phyloP scores from a whole-genome alignment of 495 filamentous ascomycete species.

The Pseudevernia furfuracea region DNA sequence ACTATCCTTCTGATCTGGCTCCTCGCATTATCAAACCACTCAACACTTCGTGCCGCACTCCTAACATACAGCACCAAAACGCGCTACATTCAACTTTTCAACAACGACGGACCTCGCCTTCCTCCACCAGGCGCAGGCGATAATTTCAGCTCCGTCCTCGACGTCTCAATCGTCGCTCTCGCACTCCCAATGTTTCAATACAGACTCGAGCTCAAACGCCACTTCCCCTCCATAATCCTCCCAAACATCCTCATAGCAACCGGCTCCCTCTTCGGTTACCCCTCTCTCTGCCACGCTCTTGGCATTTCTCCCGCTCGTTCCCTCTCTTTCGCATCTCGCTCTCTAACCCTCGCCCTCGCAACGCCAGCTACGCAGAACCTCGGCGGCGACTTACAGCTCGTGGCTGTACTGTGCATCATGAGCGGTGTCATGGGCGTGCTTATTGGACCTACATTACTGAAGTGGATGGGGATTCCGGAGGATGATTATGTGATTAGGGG shows the following conservation, averaged over 20 bases:
- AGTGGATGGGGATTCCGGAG: conserved; percentile 40
- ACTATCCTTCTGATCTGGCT: conserved; percentile 41
- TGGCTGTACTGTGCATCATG: conserved; percentile 45
- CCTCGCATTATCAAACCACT: conserved; percentile 34
- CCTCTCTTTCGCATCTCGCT: conserved; percentile 43
- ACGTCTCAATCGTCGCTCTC: conserved; percentile 47
- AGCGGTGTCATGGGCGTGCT: conserved; percentile 47
- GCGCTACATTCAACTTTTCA: conserved; percentile 41
- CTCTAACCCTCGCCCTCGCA: conserved; percentile 47
- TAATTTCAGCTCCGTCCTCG: conserved; percentile 40
- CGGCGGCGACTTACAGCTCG: conserved; percentile 45
- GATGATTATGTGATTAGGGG: conserved; percentile 51
- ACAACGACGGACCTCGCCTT: conserved; percentile 18
- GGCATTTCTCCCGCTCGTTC: conserved; percentile 40
- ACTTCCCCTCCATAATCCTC: conserved; percentile 42
- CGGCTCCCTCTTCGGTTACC: conserved; percentile 45
- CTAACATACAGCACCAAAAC: conserved; percentile 38
- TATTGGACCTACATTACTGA: conserved; percentile 37
- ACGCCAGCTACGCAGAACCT: conserved; percentile 42
- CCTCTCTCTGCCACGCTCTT: conserved; percentile 38
- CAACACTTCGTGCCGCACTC: conserved; percentile 32
- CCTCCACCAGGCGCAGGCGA: conserved; percentile 43
- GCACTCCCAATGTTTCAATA: conserved; percentile 50
- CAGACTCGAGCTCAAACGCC: conserved; percentile 39
- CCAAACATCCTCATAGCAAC: conserved; percentile 41